Evolutionary conservation across 2,329 filamentous ascomycete species (phyloP).

Genomic region (Amylocarpus encephaloides): DNA sequence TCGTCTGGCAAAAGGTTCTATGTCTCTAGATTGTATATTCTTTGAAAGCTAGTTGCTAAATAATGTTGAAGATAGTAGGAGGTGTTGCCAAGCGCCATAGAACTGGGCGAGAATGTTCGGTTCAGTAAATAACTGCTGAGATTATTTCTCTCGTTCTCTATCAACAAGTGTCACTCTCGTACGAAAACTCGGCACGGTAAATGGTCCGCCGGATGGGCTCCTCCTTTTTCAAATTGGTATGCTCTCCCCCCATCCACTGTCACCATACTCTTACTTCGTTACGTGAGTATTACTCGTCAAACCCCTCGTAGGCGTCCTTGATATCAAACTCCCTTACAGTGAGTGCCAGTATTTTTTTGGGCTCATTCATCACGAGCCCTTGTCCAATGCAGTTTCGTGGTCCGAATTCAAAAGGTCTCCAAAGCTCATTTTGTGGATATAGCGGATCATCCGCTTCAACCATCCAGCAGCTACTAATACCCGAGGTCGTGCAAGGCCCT

Average conservation of each 20-base stretch:
- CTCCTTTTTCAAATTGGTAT: constrained; percentile 17
- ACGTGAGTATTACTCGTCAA: constrained; percentile 11
- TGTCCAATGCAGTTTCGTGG: constrained; percentile 51
- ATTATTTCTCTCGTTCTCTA: no score
- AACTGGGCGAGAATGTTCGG: no score
- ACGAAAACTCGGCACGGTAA: constrained; percentile 33
- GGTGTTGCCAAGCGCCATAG: no score
- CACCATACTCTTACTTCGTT: constrained; percentile 9
- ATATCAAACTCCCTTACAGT: constrained; percentile 33
- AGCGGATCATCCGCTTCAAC: constrained; percentile 31
- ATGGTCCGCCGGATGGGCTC: constrained; percentile 18
- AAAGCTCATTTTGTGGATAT: constrained; percentile 40
- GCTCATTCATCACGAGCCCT: constrained; percentile 44
- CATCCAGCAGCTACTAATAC: constrained; percentile 21
- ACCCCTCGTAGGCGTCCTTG: constrained; percentile 18
- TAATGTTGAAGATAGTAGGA: no score
- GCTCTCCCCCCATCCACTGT: constrained; percentile 16
- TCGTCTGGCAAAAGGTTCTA: no score
- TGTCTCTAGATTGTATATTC: no score
- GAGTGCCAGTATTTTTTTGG: constrained; percentile 42
- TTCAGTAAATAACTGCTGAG: no score
- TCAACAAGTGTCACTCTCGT: not conserved
- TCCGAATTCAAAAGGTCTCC: constrained; percentile 51
- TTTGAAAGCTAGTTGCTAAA: no score
- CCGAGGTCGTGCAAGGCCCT: no score